phyloP scores from a whole-genome alignment of 2,329 filamentous ascomycete species.

The Akanthomyces muscarius region DNA sequence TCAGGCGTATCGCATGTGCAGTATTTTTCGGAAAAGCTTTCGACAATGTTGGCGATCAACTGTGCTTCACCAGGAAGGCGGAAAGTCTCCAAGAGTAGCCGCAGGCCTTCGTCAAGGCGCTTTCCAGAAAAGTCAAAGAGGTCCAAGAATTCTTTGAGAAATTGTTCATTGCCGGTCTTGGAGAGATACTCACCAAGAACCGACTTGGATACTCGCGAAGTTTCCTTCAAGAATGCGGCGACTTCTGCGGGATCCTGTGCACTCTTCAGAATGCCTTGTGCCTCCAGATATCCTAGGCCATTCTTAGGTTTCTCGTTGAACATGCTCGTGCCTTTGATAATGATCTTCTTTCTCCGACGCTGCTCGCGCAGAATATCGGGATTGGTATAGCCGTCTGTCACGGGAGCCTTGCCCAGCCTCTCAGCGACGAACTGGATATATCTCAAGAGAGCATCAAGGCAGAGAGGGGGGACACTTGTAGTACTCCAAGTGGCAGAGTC shows the following conservation, averaged over 20 bases:
- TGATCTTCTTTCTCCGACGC: slow-evolving; percentile 76
- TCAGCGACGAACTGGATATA: slow-evolving; percentile 92
- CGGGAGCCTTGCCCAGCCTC: slow-evolving; percentile 68
- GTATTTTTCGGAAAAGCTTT: slow-evolving; percentile 82
- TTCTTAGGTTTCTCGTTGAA: slow-evolving; percentile 95
- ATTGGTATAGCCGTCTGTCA: slow-evolving; percentile 62
- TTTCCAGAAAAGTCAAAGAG: slow-evolving; percentile 86
- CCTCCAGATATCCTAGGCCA: slow-evolving; percentile 79
- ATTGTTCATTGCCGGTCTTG: slow-evolving; percentile 81
- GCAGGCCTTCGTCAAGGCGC: slow-evolving; percentile 83
- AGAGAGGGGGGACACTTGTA: slow-evolving; percentile 92
- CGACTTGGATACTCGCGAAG: slow-evolving; percentile 83
- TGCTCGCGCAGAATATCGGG: slow-evolving; percentile 63
- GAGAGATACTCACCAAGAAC: slow-evolving; percentile 89
- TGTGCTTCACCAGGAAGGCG: slow-evolving; percentile 89
- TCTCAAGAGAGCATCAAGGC: slow-evolving; percentile 83
- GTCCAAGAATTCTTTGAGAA: slow-evolving; percentile 78
- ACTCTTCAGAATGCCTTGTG: slow-evolving; percentile 79
- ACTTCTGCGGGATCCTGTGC: slow-evolving; percentile 70
- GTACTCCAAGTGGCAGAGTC: slow-evolving; percentile 99
- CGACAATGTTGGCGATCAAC: slow-evolving; percentile 89
- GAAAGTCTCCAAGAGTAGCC: slow-evolving; percentile 85
- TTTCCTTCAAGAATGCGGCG: slow-evolving; percentile 83
- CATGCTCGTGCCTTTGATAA: slow-evolving; percentile 80
- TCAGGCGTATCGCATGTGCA: slow-evolving; percentile 64